Percentiles rank a stretch among this genome's conserved stretches.
Evolutionary conservation across 176 grass and related monocot genomes (phyloP).

Genomic region (Oryza coarctata): DNA sequence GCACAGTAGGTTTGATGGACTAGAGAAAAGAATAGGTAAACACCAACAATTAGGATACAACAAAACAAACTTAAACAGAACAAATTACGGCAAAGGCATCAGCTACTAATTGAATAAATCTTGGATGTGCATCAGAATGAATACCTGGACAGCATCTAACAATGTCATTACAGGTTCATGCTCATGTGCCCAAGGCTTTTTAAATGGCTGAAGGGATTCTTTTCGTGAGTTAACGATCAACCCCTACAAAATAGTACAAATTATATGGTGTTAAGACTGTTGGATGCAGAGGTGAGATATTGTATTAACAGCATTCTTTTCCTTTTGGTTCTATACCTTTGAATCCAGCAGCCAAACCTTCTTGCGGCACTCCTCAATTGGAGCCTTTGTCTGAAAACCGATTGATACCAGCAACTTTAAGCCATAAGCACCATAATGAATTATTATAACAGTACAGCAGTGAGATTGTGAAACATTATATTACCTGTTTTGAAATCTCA

Average conservation of each 20-base stretch:
- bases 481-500: slow-evolving; percentile 94
- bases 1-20: slow-evolving; percentile 93
- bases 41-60: slow-evolving; percentile 21
- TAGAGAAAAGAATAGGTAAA: slow-evolving; percentile 39
- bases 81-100: slow-evolving; percentile 7
- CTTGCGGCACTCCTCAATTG: slow-evolving; percentile 87
- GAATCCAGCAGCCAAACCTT: slow-evolving; percentile 98
- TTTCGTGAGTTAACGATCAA: slow-evolving; percentile 79
- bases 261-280: slow-evolving; percentile 25
- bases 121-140: slow-evolving; percentile 28
- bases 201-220: slow-evolving; percentile 81
- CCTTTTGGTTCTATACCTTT: slow-evolving; percentile 53
- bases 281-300: slow-evolving; percentile 32
- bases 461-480: slow-evolving; percentile 8
- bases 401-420: slow-evolving; percentile 31
- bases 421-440: background rate
- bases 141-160: slow-evolving; percentile 82
- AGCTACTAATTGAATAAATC: slow-evolving; percentile 4
- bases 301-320: background rate
- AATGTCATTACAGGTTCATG: slow-evolving; percentile 70
- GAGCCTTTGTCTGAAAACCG: slow-evolving; percentile 66
- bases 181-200: slow-evolving; percentile 93
- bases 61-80: slow-evolving; percentile 12
- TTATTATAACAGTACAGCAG: slow-evolving; percentile 2
- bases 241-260: slow-evolving; percentile 60